These are phyloP conservation scores for Ceratorhiza oryzae-sativae DNA, from an alignment of 1,284 basidiomycete genomes.

Conservation along the genomic window DNA sequence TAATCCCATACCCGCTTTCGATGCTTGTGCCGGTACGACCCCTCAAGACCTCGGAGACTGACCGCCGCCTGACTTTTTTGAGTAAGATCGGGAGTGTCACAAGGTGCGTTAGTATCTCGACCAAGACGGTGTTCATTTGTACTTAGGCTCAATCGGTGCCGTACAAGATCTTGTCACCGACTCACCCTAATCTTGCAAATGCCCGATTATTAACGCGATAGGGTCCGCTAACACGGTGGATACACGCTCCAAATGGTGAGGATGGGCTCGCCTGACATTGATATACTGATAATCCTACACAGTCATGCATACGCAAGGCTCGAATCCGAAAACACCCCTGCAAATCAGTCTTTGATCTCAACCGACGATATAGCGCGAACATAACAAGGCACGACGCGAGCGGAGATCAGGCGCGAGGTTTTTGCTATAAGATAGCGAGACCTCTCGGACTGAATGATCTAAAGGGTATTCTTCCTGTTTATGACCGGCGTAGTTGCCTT, in stretches of 20 bases:
- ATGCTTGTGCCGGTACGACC: not conserved
- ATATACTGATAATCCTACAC: not conserved
- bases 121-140: conserved; percentile 33
- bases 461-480: conserved; percentile 10
- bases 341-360: conserved; percentile 2
- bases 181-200: conserved; percentile 36
- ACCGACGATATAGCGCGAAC: conserved; percentile 30
- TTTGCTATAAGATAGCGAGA: conserved; percentile 15
- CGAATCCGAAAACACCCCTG: not conserved
- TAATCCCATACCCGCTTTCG: not conserved
- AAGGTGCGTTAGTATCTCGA: conserved; percentile 35
- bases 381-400: conserved; percentile 28
- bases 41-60: conserved; percentile 34
- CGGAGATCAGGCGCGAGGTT: conserved; percentile 26
- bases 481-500: not conserved
- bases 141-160: not conserved
- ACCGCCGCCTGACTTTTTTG: conserved; percentile 12
- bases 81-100: conserved; percentile 18
- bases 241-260: not conserved
- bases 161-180: conserved; percentile 9
- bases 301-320: not conserved
- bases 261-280: not conserved
- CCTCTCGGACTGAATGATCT: not conserved
- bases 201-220: conserved; percentile 28
- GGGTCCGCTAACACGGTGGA: not conserved